Evolutionary conservation across 306 rosid genomes (phyloP).

Genomic region (Pterocarpus santalinus): DNA sequence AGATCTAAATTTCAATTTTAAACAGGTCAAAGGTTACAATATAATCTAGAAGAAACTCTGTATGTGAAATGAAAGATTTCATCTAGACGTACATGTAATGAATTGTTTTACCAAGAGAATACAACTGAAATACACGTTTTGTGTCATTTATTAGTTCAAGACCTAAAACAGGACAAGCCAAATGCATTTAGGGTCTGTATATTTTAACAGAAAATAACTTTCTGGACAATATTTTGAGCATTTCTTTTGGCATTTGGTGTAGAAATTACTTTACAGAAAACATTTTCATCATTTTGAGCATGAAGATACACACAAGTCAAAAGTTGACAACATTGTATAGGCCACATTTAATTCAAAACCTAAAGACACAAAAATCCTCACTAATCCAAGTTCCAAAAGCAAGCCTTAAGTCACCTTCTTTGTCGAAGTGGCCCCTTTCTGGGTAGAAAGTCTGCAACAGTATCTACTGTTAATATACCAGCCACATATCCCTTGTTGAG

Average conservation of each 20-base stretch:
- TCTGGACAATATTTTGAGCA: background rate
- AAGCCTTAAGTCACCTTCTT: constrained; percentile 71
- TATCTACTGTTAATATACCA: constrained; percentile 92
- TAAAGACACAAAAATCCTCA: constrained; percentile 19
- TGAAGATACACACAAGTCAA: background rate
- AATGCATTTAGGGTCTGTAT: background rate
- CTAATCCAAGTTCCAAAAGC: constrained; percentile 28
- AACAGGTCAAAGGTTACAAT: constrained; percentile 21
- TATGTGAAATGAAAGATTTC: background rate
- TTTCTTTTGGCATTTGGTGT: background rate
- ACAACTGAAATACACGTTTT: background rate
- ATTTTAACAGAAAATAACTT: constrained; percentile 11
- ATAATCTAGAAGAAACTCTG: constrained; percentile 12
- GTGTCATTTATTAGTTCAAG: background rate
- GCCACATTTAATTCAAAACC: constrained; percentile 26
- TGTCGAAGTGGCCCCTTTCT: constrained; percentile 82
- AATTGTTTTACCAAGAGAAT: background rate
- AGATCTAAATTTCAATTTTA: background rate
- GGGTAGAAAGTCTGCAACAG: constrained; percentile 95
- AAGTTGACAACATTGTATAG: constrained; percentile 19
- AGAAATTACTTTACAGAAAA: background rate
- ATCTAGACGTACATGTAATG: background rate
- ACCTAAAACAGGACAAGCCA: background rate
- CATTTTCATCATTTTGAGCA: background rate
- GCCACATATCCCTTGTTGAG: constrained; percentile 90